phyloP scores from a whole-genome alignment of 179 eudicot species.

The Heliamphora pulchella region DNA sequence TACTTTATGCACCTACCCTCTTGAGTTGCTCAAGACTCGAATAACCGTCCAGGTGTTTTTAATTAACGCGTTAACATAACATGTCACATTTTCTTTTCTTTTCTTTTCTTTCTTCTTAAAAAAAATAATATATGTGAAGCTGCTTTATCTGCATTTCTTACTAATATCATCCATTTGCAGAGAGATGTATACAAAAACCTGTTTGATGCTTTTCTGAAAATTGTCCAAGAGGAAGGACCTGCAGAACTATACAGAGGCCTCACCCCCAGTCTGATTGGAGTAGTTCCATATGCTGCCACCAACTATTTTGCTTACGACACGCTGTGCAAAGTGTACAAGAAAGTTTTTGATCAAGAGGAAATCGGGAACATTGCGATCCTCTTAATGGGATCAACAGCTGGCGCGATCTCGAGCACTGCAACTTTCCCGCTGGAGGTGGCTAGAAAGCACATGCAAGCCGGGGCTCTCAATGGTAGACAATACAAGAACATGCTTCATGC shows the following conservation, averaged over 20 bases:
- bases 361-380: slow-evolving; percentile 71
- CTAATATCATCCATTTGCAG: slow-evolving; percentile 29
- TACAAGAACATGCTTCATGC: slow-evolving; percentile 77
- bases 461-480: slow-evolving; percentile 62
- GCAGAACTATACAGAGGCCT: slow-evolving; percentile 79
- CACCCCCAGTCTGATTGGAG: slow-evolving; percentile 76
- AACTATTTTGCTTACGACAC: slow-evolving; percentile 80
- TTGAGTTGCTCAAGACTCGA: slow-evolving; percentile 91
- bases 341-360: slow-evolving; percentile 43
- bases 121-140: neutral
- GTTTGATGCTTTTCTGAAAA: slow-evolving; percentile 64
- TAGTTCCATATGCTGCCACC: slow-evolving; percentile 81
- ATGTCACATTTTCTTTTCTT: neutral
- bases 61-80: neutral
- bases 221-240: slow-evolving; percentile 63
- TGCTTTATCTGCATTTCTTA: neutral
- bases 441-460: slow-evolving; percentile 84
- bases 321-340: slow-evolving; percentile 51
- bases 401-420: slow-evolving; percentile 74
- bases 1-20: slow-evolving; percentile 75
- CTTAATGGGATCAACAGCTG: slow-evolving; percentile 76
- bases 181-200: slow-evolving; percentile 71
- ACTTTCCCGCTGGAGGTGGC: slow-evolving; percentile 90
- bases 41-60: slow-evolving; percentile 70
- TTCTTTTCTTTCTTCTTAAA: neutral